These are phyloP conservation scores for Dictyostelium purpureum DNA, from an alignment of 78 protist genomes.

Conservation along the genomic window DNA sequence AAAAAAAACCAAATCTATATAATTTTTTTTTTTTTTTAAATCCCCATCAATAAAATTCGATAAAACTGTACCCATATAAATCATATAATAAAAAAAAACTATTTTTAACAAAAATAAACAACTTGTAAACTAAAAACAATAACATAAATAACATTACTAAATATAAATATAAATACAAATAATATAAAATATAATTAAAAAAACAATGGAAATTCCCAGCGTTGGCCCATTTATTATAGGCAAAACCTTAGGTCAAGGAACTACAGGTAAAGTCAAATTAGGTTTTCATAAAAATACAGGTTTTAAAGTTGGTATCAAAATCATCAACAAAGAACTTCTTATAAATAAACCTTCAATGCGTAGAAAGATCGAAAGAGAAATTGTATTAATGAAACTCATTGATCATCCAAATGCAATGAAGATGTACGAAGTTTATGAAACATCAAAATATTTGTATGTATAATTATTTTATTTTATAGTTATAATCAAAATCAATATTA, in stretches of 20 bases:
- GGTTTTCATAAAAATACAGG: conserved; percentile 88
- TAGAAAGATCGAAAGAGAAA: conserved; percentile 91
- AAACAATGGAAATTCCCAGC: conserved; percentile 76
- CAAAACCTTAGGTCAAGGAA: conserved; percentile 88
- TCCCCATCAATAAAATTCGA: too few species aligned
- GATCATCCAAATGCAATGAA: conserved; percentile 93
- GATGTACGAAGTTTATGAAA: conserved; percentile 95
- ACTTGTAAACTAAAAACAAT: not conserved
- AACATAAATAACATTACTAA: too few species aligned
- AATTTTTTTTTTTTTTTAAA: too few species aligned
- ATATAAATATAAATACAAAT: not conserved
- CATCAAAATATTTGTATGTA: conserved; percentile 83
- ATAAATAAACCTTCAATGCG: conserved; percentile 68
- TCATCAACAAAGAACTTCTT: conserved; percentile 83
- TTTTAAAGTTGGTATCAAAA: conserved; percentile 87
- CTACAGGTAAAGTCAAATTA: conserved; percentile 88
- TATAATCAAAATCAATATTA: too few species aligned
- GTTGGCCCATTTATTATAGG: conserved; percentile 91
- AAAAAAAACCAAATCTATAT: not conserved
- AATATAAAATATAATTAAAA: conserved; percentile 20
- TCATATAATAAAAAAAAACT: too few species aligned
- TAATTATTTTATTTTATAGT: too few species aligned
- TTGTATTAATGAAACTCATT: conserved; percentile 91
- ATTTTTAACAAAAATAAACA: not conserved
- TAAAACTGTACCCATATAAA: too few species aligned